Evolutionary conservation across 83 land plant species (phyloP), one percentile per base, ranked within the genome.

Genomic region (Picea engelmannii): DNA sequence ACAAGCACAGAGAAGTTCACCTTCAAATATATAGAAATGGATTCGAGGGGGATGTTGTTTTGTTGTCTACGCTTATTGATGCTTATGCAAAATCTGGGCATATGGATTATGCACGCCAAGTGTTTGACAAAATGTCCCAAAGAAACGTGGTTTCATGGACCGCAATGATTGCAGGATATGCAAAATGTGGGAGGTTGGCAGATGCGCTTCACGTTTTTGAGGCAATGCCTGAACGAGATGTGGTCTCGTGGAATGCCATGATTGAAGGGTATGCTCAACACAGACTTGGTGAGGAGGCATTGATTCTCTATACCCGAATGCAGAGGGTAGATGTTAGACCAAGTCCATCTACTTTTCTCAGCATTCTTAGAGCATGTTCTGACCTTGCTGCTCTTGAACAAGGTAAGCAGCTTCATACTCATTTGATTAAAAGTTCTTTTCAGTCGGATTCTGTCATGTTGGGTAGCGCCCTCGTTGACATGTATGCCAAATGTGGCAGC

Each of bases 261-360:
- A 82, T 82, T 55, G 78, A 63, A 76, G 66, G 78, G 40, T 84
- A 84, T 49, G 82, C 86, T 20, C 86, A 80, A 20, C 58, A 80
- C 61, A 78, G 79, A 20, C 12, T 69, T 84, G 68, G 76, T 9
- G 49, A 62, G n/a, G 62, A 60, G 35, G 86, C 86, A 12, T 61
- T 84, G 31, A 21, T 11, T n/a, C 38, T 84, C 18, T 64, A 61
- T 75, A 12, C 24, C 2, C 61, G 17, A 58, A 84, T 84, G 86
- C 40, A 80, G 25, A 44, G 16, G 18, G 70, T 62, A 62, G 83
- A 23, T 20, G 16, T 62, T 8, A 84, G 18, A 42, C 86, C 83
- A 21, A 79, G 62, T 24, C 7, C 44, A 59, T 42, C 52, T 20
- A 81, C 83, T 38, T 74, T 84, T 59, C 64, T 84, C 18, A 47